A percentile compares a stretch with the other conserved stretches of the same genome.
Evolutionary conservation across 2,329 filamentous ascomycete genomes (phyloP).

Genomic region (Trichoderma semiorbis): DNA sequence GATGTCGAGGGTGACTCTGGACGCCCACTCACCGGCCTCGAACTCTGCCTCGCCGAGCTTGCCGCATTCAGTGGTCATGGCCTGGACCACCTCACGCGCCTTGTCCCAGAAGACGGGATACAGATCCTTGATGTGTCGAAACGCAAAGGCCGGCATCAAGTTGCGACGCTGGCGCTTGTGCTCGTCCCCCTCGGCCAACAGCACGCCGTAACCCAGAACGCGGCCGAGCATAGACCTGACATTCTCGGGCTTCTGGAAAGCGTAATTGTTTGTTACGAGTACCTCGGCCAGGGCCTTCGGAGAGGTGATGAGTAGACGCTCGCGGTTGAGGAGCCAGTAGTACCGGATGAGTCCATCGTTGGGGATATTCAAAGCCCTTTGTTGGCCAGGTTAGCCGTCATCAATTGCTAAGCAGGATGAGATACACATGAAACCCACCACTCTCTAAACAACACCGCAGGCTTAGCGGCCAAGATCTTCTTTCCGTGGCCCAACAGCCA

Average conservation of each 20-base stretch:
- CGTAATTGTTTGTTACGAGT: conserved; percentile 64
- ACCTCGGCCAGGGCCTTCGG: conserved; percentile 68
- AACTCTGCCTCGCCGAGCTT: conserved; percentile 41
- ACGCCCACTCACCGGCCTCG: conserved; percentile 61
- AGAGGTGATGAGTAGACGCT: conserved; percentile 58
- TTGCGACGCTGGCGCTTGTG: conserved; percentile 79
- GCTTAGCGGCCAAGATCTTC: conserved; percentile 38
- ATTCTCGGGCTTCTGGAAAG: conserved; percentile 61
- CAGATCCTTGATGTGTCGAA: conserved; percentile 78
- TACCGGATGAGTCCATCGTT: conserved; percentile 70
- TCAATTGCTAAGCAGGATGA: neutral
- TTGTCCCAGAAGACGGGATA: conserved; percentile 85
- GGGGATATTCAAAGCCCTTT: conserved; percentile 40
- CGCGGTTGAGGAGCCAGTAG: conserved; percentile 57
- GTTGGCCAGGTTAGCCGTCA: neutral
- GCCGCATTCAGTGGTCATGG: conserved; percentile 48
- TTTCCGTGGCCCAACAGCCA: conserved; percentile 49
- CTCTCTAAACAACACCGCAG: conserved; percentile 44
- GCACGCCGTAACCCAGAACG: conserved; percentile 66
- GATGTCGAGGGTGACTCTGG: conserved; percentile 69
- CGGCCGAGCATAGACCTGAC: conserved; percentile 56
- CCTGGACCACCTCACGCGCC: conserved; percentile 61
- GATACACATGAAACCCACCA: conserved; percentile 40
- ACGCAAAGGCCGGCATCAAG: conserved; percentile 79
- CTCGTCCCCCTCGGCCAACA: conserved; percentile 86